Conservation (phyloP, 1,284 basidiomycete genomes). For the Dichomitus squalens region DNA sequence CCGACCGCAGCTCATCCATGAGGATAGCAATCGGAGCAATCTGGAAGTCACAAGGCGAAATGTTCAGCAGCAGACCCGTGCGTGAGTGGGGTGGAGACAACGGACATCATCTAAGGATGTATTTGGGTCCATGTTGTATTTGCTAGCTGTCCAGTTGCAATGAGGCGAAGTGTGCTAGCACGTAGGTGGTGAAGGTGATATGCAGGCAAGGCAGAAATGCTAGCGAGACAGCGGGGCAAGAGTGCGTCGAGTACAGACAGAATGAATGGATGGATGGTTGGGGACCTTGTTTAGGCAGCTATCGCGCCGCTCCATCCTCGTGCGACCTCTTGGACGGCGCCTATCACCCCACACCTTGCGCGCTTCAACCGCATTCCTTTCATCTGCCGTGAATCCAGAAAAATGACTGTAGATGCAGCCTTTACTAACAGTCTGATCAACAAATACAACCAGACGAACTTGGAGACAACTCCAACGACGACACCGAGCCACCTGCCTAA, state of each 20-base stretch:
- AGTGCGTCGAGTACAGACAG: conserved; percentile 8
- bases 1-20: conserved; percentile 94
- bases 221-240: background rate
- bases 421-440: too few species aligned
- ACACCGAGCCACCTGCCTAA: too few species aligned
- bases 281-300: conserved; percentile 27
- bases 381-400: too few species aligned
- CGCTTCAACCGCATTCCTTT: background rate
- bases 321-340: conserved; percentile 7
- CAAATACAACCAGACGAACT: too few species aligned
- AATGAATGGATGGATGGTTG: conserved; percentile 25
- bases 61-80: background rate
- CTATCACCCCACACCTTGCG: background rate
- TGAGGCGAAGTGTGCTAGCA: background rate
- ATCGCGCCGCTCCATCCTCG: background rate
- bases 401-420: too few species aligned
- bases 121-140: conserved; percentile 21
- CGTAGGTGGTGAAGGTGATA: background rate
- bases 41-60: conserved; percentile 36
- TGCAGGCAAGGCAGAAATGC: conserved; percentile 2
- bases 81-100: background rate
- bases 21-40: conserved; percentile 87
- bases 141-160: conserved; percentile 1
- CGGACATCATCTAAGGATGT: conserved; percentile 19
- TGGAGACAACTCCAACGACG: background rate